Evolutionary conservation across 225 moss, liverwort and hornwort species (phyloP), one percentile per base, ranked within the genome.

Genomic region (Pseudoscleropodium purum): DNA sequence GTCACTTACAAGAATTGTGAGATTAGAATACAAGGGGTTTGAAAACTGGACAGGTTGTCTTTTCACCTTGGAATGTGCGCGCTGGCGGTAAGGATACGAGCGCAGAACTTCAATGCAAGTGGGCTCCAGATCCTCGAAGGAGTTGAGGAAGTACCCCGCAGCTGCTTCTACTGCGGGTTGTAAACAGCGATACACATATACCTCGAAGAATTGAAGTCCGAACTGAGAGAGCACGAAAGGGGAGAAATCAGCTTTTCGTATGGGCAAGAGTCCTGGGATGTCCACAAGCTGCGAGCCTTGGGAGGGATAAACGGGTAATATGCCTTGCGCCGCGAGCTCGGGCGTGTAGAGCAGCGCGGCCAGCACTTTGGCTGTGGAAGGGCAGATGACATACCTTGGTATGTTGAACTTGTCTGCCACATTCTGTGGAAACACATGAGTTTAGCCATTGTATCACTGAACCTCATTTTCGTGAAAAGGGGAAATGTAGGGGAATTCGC

Each of bases 71-170:
- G 83, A 63, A 29, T 39, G 56, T 36, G 85, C 45, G 62, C 86
- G 82, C 49, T 66, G 90, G 16, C 24, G 19, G 67, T 91, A 90
- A 66, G 93, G 87, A 73, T 86, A 75, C 19, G 81, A 78, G 59
- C 67, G 83, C 17, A 93, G n/a, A 69, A n/a, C 76, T 66, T 87
- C 90, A 77, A 93, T 85, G 84, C 91, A 91, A 56, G 85, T 66
- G 52, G 87, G 51, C 69, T 93, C 93, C 90, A 93, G 84, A 34
- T 90, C 91, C 79, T 93, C 87, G 86, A 82, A 90, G 63, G 91
- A 84, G 59, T 85, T 91, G 57, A 91, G 20, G 43, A 93, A 72
- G 31, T 85, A 82, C 11, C 91, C 93, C 20, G 86, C 87, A 67
- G 84, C 90, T 45, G 84, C 76, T 84, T 87, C 79, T 68, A 79